Base-by-base conservation (phyloP, 257 asterid genomes). In the Lavandula angustifolia region DNA sequence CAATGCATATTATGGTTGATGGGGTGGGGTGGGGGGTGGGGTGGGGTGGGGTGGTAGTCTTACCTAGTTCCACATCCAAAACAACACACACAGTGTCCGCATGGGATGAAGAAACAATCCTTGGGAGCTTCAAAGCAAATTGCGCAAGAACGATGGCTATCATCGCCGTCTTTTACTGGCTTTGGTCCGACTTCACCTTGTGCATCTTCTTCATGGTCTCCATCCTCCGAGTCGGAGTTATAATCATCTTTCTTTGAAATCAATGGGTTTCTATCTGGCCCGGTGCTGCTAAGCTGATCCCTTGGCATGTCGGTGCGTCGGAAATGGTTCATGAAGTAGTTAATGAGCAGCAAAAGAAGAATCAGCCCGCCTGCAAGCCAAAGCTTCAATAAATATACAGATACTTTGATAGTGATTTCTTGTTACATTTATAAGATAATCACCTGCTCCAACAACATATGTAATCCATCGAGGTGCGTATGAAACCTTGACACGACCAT, bases 51-150 rank as follows among this genome's bases (percentile, higher is more conserved):
- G 60, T 43, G 62, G 44, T 27, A 57, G 3, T 38, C 16, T 51
- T 72, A 88, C 98, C 89, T 88, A 63, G 85, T 82, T 27, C 85
- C 90, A 68, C 98, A 91, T 55, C 76, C 80, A 80, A 76, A 88
- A 76, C 98, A 91, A 72, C 96, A 82, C 52, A 73, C 91, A 62
- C 87, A 83, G 73, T 91, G 96, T 33, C 96, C 98, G 18, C 98
- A 91, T 9, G 98, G 98, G 53, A 88, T 74, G 75, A 88, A 91
- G 83, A 91, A 88, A 69, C 82, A 80, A 69, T 86, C 84, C 81
- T 84, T 83, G 5, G 89, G 96, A 56, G 92, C 91, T 79, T 88
- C 91, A 72, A 83, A 91, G 80, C 98, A 91, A 69, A 91, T 85
- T 54, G 95, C 85, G 74, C 98, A 91, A 53, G 75, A 80, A 42